phyloP scores from a whole-genome alignment of 495 filamentous ascomycete genomes.

The Penicillium lagena region DNA sequence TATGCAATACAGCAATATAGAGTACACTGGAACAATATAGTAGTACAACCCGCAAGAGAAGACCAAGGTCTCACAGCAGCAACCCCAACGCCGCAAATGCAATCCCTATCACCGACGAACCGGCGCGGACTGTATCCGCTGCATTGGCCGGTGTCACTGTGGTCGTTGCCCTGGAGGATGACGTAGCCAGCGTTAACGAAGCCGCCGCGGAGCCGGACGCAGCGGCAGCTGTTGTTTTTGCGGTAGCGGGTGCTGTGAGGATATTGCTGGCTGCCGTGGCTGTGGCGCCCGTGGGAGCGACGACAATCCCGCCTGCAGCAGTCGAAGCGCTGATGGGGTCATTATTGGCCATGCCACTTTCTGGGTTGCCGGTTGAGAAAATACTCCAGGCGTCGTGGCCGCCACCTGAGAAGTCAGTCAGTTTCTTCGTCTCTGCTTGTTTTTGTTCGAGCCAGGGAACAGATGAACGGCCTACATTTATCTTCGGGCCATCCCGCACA shows the following conservation, averaged over 20 bases:
- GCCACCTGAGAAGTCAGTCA: conserved; percentile 21
- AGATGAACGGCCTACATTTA: conserved; percentile 20
- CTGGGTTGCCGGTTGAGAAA: conserved; percentile 1
- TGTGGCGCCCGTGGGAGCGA: conserved; percentile 17
- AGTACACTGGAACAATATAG: no score
- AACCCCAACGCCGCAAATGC: conserved; percentile 12
- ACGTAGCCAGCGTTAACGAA: neutral
- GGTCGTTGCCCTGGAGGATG: conserved; percentile 3
- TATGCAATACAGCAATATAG: no score
- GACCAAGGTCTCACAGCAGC: conserved; percentile 10
- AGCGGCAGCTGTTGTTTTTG: conserved; percentile 4
- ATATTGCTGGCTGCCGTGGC: conserved; percentile 8
- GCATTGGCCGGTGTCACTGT: conserved; percentile 7
- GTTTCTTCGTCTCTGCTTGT: neutral
- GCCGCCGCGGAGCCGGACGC: conserved; percentile 1
- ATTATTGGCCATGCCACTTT: neutral
- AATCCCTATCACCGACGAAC: conserved; percentile 10
- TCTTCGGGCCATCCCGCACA: conserved; percentile 28
- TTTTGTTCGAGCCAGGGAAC: neutral
- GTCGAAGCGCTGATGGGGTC: conserved; percentile 7
- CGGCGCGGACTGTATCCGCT: conserved; percentile 8
- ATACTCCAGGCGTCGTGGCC: conserved; percentile 25
- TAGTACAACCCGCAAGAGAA: no score
- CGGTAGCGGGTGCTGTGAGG: conserved; percentile 8
- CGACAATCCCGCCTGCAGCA: conserved; percentile 18